Percentiles rank a stretch among this genome's conserved stretches.
Evolutionary conservation across 306 rosid genomes (phyloP).

Genomic region (Rubus parviflorus): DNA sequence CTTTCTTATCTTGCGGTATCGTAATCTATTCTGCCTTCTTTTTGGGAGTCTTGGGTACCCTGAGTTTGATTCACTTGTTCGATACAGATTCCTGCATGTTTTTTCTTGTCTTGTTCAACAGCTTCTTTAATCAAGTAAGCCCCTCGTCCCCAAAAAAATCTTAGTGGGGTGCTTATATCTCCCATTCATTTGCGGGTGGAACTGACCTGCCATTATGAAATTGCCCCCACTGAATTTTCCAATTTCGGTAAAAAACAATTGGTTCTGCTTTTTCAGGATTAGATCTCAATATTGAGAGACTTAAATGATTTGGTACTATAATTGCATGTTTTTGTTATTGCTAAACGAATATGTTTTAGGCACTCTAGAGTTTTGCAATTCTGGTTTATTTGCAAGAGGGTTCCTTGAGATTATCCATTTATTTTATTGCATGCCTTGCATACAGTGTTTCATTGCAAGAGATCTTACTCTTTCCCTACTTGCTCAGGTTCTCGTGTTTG

Average conservation of each 20-base stretch:
- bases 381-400: neutral
- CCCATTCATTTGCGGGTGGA: neutral
- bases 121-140: neutral
- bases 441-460: neutral
- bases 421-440: neutral
- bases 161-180: neutral
- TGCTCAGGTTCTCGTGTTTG: slow-evolving; percentile 2
- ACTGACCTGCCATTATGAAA: neutral
- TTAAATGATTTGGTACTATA: neutral
- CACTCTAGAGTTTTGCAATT: neutral
- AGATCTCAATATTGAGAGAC: neutral
- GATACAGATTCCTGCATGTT: neutral
- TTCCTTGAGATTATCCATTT: slow-evolving; percentile 1
- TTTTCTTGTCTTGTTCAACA: neutral
- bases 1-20: neutral
- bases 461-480: neutral
- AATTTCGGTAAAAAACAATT: neutral
- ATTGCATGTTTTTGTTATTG: neutral
- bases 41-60: neutral
- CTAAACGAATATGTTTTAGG: neutral
- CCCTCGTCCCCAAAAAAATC: neutral
- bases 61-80: neutral
- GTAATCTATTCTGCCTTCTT: neutral
- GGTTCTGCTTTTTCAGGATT: neutral
- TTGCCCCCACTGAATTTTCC: neutral